Base-by-base conservation (phyloP, 1,284 basidiomycete genomes). In the Bothia castanella region DNA sequence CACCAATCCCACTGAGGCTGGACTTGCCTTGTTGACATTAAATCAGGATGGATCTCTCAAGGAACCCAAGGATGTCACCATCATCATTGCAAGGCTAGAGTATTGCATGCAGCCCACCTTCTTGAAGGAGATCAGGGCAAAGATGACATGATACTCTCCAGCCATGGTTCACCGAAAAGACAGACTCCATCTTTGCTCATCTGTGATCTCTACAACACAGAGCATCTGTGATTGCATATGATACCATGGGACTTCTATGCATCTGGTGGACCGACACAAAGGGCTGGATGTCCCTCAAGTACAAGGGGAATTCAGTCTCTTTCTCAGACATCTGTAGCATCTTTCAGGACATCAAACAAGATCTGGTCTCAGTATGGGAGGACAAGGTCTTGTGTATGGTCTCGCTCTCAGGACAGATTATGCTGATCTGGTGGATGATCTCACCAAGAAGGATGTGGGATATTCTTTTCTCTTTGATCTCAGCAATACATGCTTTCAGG, bases 241-340 rank as follows among this genome's bases (percentile, higher is more conserved):
- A 50, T 0, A 61, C 54, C 0, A 58, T 56, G 45, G 20, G 48
- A 0, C 17, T 61, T 0, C 66, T 67, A 0, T 13, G 20, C 0
- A 53, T 68, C 9, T 66, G 56, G 55, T 71, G 65, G 66, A 25
- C 39, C 0, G 61, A 71, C 23, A 44, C 21, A 0, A 42, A 52
- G 1, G 17, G n/a, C 0, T 62, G 52, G 31, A 4, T 10, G 0
- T 21, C 44, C 9, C 32, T 70, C 40, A 32, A 59, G 0, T 70
- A 55, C 46, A 42, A 59, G 1, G 66, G 68, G 0, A n/a, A n/a
- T n/a, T n/a, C n/a, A n/a, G n/a, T n/a, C n/a, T n/a, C n/a, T n/a
- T n/a, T n/a, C n/a, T n/a, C 8, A 60, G n/a, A 60, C 0, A 1
- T 69, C 0, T 32, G 38, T 1, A 5, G 13, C 0, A 59, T 69